These are phyloP conservation scores for Flagelloscypha sp. DNA, from an alignment of 768 basidiomycete genomes.

Conservation along the genomic window DNA sequence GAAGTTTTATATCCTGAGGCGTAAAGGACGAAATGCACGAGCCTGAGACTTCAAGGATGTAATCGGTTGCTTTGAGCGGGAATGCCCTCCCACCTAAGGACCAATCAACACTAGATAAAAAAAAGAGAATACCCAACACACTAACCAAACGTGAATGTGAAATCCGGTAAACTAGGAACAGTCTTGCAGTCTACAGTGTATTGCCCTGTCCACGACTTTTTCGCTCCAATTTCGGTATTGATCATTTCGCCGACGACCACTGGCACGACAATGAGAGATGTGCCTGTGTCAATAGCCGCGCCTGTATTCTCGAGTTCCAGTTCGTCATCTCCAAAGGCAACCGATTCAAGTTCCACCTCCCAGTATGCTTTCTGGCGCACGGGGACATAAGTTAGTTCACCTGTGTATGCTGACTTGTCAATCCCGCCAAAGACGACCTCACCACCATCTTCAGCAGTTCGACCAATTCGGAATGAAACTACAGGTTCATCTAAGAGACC, in stretches of 20 bases:
- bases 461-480: slow-evolving; percentile 90
- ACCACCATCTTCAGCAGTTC: slow-evolving; percentile 81
- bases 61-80: slow-evolving; percentile 75
- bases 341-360: slow-evolving; percentile 91
- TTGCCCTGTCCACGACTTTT: slow-evolving; percentile 93
- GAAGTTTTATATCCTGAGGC: slow-evolving; percentile 82
- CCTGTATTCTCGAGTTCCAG: slow-evolving; percentile 92
- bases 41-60: slow-evolving; percentile 83
- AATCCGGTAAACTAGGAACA: slow-evolving; percentile 75
- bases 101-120: too few relatives aligned
- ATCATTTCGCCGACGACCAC: slow-evolving; percentile 96
- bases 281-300: slow-evolving; percentile 89
- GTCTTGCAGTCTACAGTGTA: slow-evolving; percentile 85
- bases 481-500: slow-evolving; percentile 76
- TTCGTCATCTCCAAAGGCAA: slow-evolving; percentile 77
- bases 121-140: too few relatives aligned
- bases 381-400: slow-evolving; percentile 80
- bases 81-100: slow-evolving; percentile 74
- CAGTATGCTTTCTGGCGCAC: slow-evolving; percentile 94
- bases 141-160: slow-evolving; percentile 81
- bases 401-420: slow-evolving; percentile 67
- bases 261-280: slow-evolving; percentile 89
- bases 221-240: slow-evolving; percentile 91
- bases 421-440: slow-evolving; percentile 90
- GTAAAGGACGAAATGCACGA: slow-evolving; percentile 94